Percentiles rank a stretch among this genome's conserved stretches.
phyloP scores from a whole-genome alignment of 2,329 filamentous ascomycete species.

The Ophiocordyceps camponoti-rufipedis region DNA sequence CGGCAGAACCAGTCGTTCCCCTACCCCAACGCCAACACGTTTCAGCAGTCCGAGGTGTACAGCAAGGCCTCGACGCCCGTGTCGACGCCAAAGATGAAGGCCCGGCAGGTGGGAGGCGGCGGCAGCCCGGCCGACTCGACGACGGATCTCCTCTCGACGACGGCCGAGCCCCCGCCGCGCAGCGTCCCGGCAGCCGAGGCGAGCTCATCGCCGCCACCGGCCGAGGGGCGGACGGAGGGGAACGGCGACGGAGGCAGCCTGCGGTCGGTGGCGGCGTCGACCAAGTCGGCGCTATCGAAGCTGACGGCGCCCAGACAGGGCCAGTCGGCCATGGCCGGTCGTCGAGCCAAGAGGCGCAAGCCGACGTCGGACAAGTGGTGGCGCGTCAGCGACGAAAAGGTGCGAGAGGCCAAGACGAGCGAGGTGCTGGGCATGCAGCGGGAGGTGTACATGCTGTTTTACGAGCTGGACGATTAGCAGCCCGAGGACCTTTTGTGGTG shows the following conservation, averaged over 20 bases:
- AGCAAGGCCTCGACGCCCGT: slow-evolving; percentile 39
- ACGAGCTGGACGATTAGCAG: slow-evolving; percentile 53
- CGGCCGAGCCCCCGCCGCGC: slow-evolving; percentile 13
- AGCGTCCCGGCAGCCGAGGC: slow-evolving; percentile 7
- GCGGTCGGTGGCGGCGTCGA: slow-evolving; percentile 37
- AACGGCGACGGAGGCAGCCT: slow-evolving; percentile 33
- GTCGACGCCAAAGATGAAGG: slow-evolving; percentile 26
- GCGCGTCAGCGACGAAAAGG: slow-evolving; percentile 93
- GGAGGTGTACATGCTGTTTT: slow-evolving; percentile 92
- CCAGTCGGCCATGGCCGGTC: slow-evolving; percentile 10
- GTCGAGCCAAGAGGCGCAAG: slow-evolving; percentile 37
- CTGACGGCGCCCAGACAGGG: slow-evolving; percentile 21
- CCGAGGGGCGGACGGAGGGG: slow-evolving; percentile 10
- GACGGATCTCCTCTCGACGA: slow-evolving; percentile 24
- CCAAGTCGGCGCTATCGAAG: slow-evolving; percentile 32
- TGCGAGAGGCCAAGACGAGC: slow-evolving; percentile 81
- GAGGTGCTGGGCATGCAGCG: slow-evolving; percentile 88
- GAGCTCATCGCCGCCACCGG: slow-evolving; percentile 5
- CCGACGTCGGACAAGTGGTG: slow-evolving; percentile 60
- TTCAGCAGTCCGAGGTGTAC: slow-evolving; percentile 58
- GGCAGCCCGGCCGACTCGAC: slow-evolving; percentile 26
- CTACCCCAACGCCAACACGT: slow-evolving; percentile 65
- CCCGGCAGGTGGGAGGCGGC: slow-evolving; percentile 12
- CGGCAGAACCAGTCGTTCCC: slow-evolving; percentile 65
- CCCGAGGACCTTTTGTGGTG: not conserved